phyloP scores from a whole-genome alignment of 1,139 yeast genomes.

The Yamadazyma friedrichii region DNA sequence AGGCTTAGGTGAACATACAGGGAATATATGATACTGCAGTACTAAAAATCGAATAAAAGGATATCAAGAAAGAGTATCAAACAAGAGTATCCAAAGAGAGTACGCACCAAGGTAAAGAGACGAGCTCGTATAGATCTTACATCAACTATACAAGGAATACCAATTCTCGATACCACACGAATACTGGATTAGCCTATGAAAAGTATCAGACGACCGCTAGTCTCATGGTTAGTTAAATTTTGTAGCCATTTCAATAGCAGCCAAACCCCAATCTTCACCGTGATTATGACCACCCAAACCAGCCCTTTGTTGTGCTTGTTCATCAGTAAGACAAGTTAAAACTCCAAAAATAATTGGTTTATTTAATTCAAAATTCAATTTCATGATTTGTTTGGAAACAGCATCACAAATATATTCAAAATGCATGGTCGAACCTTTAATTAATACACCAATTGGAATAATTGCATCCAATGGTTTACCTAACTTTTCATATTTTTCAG shows the following conservation, averaged over 20 bases:
- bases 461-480: conserved; percentile 73
- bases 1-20: too few relatives aligned
- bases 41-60: too few relatives aligned
- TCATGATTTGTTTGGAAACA: conserved; percentile 84
- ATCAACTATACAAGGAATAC: too few relatives aligned
- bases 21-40: too few relatives aligned
- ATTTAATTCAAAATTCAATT: conserved; percentile 64
- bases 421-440: conserved; percentile 97
- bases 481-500: conserved; percentile 42
- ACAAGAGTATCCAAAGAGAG: too few relatives aligned
- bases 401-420: conserved; percentile 95
- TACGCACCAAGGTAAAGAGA: too few relatives aligned
- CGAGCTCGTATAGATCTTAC: too few relatives aligned
- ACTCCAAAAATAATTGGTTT: conserved; percentile 91
- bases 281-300: conserved; percentile 91
- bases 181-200: too few relatives aligned
- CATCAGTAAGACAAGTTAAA: conserved; percentile 88
- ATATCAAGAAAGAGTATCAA: too few relatives aligned
- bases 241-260: conserved; percentile 94
- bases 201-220: too few relatives aligned
- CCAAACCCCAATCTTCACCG: conserved; percentile 98
- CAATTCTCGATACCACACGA: too few relatives aligned
- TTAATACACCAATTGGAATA: conserved; percentile 90
- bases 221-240: conserved; percentile 32
- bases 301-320: conserved; percentile 90